Evolutionary conservation across 2,329 filamentous ascomycete genomes (phyloP), one percentile per base, ranked within the genome.

Genomic region (Trichocomaceae sp.): DNA sequence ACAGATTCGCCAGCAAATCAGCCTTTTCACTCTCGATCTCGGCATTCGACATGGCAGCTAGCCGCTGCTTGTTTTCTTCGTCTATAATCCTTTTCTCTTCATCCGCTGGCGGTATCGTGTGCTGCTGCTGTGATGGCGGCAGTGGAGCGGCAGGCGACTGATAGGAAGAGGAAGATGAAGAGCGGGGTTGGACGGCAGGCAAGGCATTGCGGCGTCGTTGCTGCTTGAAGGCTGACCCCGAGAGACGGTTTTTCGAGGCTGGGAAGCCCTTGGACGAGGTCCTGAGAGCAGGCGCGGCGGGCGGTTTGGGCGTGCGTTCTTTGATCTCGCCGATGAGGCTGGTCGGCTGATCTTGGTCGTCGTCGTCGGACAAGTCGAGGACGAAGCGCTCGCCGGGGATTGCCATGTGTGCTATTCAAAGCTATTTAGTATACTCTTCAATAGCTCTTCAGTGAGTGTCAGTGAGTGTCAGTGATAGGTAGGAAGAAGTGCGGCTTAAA

Each of bases 21-120:
- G 83, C 78, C 44, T 86, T 83, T 57, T 93, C 90, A 61, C 85
- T 78, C 58, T 87, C 84, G 56, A 97, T 95, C 70, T 96, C 89
- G 37, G 83, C 81, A 0, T 83, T 75, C 1, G 87, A 87, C 93
- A 99, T 96, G 23, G 78, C 77, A 13, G 84, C 84, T 47, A 99
- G 70, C 57, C 81, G 82, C 56, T 83, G 79, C 45, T 75, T 82
- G 65, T 97, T 99, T 69, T 97, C 90, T 61, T 84, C 79, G 64
- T 92, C 87, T 67, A 99, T 97, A 5, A 80, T 77, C 59, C 75
- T 75, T 64, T 82, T 83, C 65, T 96, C 90, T 44, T 79, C 76
- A 20, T 54, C 56, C 45, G 48, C 45, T 10, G 26, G 22, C n/a
- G 52, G 5, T 41, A 39, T 39, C 20, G 47, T 17, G 35, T n/a